Evolutionary conservation across 2,329 filamentous ascomycete genomes (phyloP), one percentile per base, ranked within the genome.

Genomic region (Sclerotinia trifoliorum): DNA sequence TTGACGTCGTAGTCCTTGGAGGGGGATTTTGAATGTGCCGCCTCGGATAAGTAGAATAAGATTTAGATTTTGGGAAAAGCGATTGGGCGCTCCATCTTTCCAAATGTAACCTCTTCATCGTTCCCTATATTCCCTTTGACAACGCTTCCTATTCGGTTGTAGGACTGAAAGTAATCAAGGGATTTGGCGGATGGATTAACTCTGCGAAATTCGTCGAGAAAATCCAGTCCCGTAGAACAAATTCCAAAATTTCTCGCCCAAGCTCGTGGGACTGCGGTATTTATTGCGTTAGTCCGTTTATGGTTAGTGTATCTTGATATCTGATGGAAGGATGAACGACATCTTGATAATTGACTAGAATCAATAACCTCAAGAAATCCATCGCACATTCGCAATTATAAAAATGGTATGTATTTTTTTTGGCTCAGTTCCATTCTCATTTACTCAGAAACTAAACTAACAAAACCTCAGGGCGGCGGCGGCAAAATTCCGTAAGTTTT

Each of bases 401-500:
- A 87, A 83, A 77, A 89, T 89, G 86, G 86, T 88, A 79, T 77
- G 82, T 75, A 21, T 48, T 3, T n/a, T 57, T n/a, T 57, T 35
- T 39, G 15, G 44, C n/a, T 4, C 3, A 49, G 64, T 54, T 61
- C 10, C n/a, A 29, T 66, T 70, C 6, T 29, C 17, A 26, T 48
- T 49, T 70, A 2, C 4, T 15, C 15, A 62, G n/a, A 39, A 51
- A 39, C 5, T 13, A 52, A 73, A 73, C 83, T 87, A 79, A 86
- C 79, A 65, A 71, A 56, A 3, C 70, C 66, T 32, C 73, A 89
- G 90, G 91, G 91, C 83, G 91, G 91, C 83, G 93, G 93, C 83
- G 89, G 87, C 81, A 91, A 91, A 81, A 85, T 91, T 74, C 86
- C 87, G 86, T 91, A 85, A 76, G 84, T 76, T 73, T 72, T 76